These are phyloP conservation scores for Pulveroboletus frians DNA, from an alignment of 768 basidiomycete species.

Conservation along the genomic window DNA sequence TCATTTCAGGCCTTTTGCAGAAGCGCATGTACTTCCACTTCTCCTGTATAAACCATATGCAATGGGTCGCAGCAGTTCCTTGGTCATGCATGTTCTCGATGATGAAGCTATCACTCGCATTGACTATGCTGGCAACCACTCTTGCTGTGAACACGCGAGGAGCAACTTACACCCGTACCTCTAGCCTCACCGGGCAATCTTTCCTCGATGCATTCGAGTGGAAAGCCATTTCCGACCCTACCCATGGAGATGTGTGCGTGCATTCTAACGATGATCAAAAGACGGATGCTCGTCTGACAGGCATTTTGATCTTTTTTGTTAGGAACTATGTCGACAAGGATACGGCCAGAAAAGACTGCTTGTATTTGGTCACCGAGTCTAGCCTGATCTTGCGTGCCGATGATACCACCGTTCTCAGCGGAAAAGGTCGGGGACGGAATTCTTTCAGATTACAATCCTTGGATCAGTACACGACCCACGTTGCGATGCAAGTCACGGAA, in stretches of 20 bases:
- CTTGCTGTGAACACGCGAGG: neutral
- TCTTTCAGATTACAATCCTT: conserved; percentile 30
- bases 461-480: conserved; percentile 28
- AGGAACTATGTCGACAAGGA: conserved; percentile 41
- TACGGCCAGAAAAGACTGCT: conserved; percentile 48
- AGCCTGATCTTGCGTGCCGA: conserved; percentile 31
- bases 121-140: neutral
- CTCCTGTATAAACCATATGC: neutral
- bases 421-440: conserved; percentile 27
- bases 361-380: conserved; percentile 48
- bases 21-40: neutral
- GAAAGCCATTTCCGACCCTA: conserved; percentile 28
- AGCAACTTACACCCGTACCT: conserved; percentile 28
- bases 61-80: neutral
- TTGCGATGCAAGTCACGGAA: conserved; percentile 21
- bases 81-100: neutral
- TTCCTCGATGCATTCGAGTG: conserved; percentile 39
- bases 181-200: conserved; percentile 38
- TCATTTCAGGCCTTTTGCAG: too few relatives aligned
- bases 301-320: neutral
- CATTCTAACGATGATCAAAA: neutral
- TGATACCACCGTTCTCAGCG: conserved; percentile 22
- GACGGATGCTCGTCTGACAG: neutral
- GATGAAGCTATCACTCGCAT: neutral
- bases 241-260: conserved; percentile 22